Evolutionary conservation across 78 protist species (phyloP).

Genomic region (Polysphondylium violaceum): DNA sequence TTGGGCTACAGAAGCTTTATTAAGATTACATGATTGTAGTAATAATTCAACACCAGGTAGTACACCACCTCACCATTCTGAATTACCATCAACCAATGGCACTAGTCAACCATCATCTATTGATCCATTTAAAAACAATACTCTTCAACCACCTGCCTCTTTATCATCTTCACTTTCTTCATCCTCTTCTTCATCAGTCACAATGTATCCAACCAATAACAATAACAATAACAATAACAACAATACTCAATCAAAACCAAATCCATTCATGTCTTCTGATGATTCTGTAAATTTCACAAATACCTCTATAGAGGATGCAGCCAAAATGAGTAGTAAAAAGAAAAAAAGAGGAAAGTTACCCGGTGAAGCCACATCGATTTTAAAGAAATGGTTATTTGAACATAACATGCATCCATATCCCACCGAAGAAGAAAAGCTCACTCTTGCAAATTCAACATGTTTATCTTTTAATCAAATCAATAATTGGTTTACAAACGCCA

Average conservation of each 20-base stretch:
- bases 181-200: no score
- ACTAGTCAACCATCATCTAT: no score
- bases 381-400: conserved; percentile 86
- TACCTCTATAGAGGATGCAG: no score
- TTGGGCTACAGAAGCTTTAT: conserved; percentile 53
- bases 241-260: neutral
- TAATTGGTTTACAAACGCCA: conserved; percentile 93
- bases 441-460: conserved; percentile 60
- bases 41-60: neutral
- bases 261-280: no score
- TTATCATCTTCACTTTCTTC: no score
- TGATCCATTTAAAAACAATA: no score
- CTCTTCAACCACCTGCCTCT: no score
- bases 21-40: conserved; percentile 9
- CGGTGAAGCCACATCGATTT: conserved; percentile 64
- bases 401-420: conserved; percentile 92
- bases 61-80: no score
- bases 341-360: conserved; percentile 78
- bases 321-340: neutral
- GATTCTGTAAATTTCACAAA: neutral
- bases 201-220: neutral
- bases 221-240: neutral
- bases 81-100: no score
- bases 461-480: conserved; percentile 86
- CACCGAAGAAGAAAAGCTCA: conserved; percentile 89